Conservation (phyloP, 192 early-diverging fungal genomes). For the Obelidium mucronatum region DNA sequence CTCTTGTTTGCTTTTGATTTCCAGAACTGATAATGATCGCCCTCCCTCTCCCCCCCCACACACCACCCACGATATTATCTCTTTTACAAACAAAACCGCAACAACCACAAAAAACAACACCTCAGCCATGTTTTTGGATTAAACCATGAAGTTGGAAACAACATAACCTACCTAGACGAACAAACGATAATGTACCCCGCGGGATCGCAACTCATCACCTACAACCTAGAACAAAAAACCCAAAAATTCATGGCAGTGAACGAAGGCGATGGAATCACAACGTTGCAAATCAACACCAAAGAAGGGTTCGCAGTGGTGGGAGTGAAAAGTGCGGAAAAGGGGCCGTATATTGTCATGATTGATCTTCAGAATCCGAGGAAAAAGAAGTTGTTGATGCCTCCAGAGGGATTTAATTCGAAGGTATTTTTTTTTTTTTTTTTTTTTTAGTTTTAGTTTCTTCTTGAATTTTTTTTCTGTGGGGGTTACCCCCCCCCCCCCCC, state of each 20-base stretch:
- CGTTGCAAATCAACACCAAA: slow-evolving; percentile 41
- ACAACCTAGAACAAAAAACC: slow-evolving; percentile 62
- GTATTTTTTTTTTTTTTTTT: not conserved
- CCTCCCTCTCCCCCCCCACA: not conserved
- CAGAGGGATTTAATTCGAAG: slow-evolving; percentile 31
- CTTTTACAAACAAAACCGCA: no score
- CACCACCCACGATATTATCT: no score
- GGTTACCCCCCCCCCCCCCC: no score
- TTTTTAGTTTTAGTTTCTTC: no score
- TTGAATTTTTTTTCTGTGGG: slow-evolving; percentile 6
- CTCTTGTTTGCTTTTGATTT: not conserved
- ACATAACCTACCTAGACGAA: slow-evolving; percentile 56
- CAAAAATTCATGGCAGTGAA: slow-evolving; percentile 55
- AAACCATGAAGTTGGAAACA: slow-evolving; percentile 48
- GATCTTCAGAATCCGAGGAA: slow-evolving; percentile 38
- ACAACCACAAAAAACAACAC: not conserved
- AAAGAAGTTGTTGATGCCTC: slow-evolving; percentile 45
- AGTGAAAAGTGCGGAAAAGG: slow-evolving; percentile 32
- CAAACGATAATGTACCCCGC: slow-evolving; percentile 59
- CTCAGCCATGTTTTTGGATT: slow-evolving; percentile 59
- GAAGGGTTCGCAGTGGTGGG: slow-evolving; percentile 35
- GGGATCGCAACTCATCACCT: slow-evolving; percentile 55
- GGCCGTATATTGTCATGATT: slow-evolving; percentile 27
- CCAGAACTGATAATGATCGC: not conserved
- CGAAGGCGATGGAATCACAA: slow-evolving; percentile 55